Evolutionary conservation across 2,329 filamentous ascomycete genomes (phyloP).

Genomic region (Aspergillus neotritici): DNA sequence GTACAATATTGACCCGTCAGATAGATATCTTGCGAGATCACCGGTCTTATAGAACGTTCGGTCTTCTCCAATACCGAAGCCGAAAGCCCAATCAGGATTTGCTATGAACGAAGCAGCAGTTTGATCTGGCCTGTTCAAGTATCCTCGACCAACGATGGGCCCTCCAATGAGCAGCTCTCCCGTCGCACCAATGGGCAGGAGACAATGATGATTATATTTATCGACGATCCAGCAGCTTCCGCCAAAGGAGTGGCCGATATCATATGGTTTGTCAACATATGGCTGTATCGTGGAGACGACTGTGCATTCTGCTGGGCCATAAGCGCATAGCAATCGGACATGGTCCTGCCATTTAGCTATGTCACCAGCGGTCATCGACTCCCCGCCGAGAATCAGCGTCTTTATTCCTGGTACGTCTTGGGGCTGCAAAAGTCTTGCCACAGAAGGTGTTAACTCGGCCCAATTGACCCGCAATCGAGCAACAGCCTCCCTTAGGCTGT

Average conservation of each 20-base stretch:
- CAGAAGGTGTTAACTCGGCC: constrained; percentile 52
- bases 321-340: constrained; percentile 27
- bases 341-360: neutral
- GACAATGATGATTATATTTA: constrained; percentile 11
- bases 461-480: constrained; percentile 44
- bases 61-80: neutral
- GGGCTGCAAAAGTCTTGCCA: constrained; percentile 41
- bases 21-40: constrained; percentile 19
- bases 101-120: constrained; percentile 1
- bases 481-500: constrained; percentile 44
- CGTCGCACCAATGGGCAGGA: constrained; percentile 32
- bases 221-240: constrained; percentile 21
- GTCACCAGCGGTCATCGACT: constrained; percentile 21
- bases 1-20: constrained; percentile 15
- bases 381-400: constrained; percentile 32
- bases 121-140: constrained; percentile 12
- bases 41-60: constrained; percentile 22
- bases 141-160: constrained; percentile 34
- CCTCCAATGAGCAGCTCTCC: constrained; percentile 41
- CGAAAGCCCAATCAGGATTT: neutral
- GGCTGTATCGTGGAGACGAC: neutral
- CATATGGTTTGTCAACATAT: neutral
- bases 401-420: constrained; percentile 34
- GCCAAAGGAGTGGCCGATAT: constrained; percentile 13
- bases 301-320: constrained; percentile 24